These are phyloP conservation scores for Elongisporangium senticosum DNA, from an alignment of 352 stramenopile genomes.

Conservation along the genomic window DNA sequence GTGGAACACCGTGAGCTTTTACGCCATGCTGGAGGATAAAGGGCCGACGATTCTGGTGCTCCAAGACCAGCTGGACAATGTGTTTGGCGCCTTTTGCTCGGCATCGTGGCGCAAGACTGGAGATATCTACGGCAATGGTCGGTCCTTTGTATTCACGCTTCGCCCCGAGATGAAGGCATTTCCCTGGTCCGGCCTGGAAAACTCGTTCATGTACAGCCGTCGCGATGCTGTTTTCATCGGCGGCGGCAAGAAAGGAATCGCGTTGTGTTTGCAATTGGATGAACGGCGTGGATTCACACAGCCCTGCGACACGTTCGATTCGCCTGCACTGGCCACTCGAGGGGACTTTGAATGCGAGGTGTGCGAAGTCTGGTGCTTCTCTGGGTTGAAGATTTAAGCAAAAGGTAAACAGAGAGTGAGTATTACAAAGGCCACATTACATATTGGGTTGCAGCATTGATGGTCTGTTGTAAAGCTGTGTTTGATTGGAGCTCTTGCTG, in stretches of 20 bases:
- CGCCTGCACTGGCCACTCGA: constrained; percentile 35
- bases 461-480: too few species aligned
- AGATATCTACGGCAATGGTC: constrained; percentile 67
- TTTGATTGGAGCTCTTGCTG: too few species aligned
- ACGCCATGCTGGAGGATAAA: constrained; percentile 44
- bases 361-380: constrained; percentile 71
- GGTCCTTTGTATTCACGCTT: constrained; percentile 72
- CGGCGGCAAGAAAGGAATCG: constrained; percentile 59
- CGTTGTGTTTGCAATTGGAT: constrained; percentile 64
- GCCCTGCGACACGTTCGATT: constrained; percentile 60
- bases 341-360: constrained; percentile 56
- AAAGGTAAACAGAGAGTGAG: too few species aligned
- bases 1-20: constrained; percentile 72
- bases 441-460: too few species aligned
- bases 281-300: constrained; percentile 66
- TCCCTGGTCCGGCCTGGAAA: constrained; percentile 57
- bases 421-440: too few species aligned
- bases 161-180: constrained; percentile 48
- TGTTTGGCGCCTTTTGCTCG: constrained; percentile 73
- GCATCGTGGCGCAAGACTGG: constrained; percentile 50
- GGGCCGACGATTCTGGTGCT: constrained; percentile 62
- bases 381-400: constrained; percentile 51
- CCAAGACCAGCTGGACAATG: constrained; percentile 59
- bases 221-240: constrained; percentile 57
- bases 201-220: constrained; percentile 65